Evolutionary conservation across 345 rosid genomes (phyloP), one percentile per base, ranked within the genome.

Genomic region (Gynandropsis gynandra): DNA sequence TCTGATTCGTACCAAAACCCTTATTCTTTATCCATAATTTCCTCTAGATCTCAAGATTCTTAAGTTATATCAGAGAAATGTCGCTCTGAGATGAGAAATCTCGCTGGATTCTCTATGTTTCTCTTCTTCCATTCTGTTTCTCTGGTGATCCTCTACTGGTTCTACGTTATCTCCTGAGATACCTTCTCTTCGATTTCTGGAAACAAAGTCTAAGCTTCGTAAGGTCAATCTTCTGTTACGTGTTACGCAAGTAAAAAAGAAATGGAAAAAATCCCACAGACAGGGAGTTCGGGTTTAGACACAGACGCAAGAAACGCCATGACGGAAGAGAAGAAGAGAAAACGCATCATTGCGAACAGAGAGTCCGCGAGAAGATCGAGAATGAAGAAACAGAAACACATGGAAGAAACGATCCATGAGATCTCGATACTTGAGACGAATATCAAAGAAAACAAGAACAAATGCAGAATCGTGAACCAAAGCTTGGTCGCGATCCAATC

Each of bases 281-380:
- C 27, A 16, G 32, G 43, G 24, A 51, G 63, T 38, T 65, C 76
- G 7, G 66, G 67, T n/a, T 60, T 62, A 0, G 79, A 71, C 0
- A 17, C 10, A 5, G 70, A 59, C 10, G 68, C 59, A 10, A 18
- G 17, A 17, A 12, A 29, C 32, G 31, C 53, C 1, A 48, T 7
- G 17, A 10, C 33, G 24, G 71, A 72, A 0, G 80, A 79, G 47
- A 79, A 68, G 74, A 75, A 67, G 61, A 57, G 67, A 58, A 61
- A 65, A 61, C 54, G 84, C 60, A 79, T 71, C 78, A 59, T 58
- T 32, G 75, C 80, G 7, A 79, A 79, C 48, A 39, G 79, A 18
- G 81, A 79, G 61, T 79, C 84, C 2, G 84, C 84, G 2, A 71
- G 72, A 52, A 52, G 81, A 55, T 79, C 84, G 1, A 50, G 84